Conservation (phyloP, 768 basidiomycete species). For the Tubosaeta sp. region DNA sequence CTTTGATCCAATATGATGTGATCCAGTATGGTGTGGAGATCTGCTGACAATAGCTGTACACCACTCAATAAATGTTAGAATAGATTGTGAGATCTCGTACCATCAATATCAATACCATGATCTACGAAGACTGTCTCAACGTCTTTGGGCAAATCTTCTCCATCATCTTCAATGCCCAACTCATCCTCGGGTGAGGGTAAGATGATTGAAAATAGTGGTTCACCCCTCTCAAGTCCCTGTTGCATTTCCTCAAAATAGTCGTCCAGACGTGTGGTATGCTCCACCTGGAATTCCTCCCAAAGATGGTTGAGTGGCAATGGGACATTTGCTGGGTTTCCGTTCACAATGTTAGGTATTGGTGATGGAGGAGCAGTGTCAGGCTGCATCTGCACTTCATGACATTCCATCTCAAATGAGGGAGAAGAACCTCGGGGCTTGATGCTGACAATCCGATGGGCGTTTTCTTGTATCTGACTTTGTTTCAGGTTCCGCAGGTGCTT, state of each 20-base stretch:
- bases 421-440: background rate
- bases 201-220: background rate
- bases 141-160: background rate
- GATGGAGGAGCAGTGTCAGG: background rate
- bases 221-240: background rate
- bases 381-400: background rate
- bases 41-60: background rate
- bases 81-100: background rate
- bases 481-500: background rate
- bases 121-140: background rate
- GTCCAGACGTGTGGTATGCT: background rate
- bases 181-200: slow-evolving; percentile 9
- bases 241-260: slow-evolving; percentile 15
- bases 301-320: background rate
- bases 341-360: background rate
- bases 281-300: slow-evolving; percentile 8
- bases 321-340: background rate
- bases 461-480: background rate
- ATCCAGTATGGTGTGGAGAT: background rate
- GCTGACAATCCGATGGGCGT: too few relatives aligned
- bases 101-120: slow-evolving; percentile 1
- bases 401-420: too few relatives aligned
- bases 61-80: background rate
- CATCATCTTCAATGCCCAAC: background rate
- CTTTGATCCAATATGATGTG: background rate